Percentiles rank a stretch among this genome's conserved stretches.
Evolutionary conservation across 2,329 filamentous ascomycete species (phyloP).

Genomic region (Xylariaceae sp.): DNA sequence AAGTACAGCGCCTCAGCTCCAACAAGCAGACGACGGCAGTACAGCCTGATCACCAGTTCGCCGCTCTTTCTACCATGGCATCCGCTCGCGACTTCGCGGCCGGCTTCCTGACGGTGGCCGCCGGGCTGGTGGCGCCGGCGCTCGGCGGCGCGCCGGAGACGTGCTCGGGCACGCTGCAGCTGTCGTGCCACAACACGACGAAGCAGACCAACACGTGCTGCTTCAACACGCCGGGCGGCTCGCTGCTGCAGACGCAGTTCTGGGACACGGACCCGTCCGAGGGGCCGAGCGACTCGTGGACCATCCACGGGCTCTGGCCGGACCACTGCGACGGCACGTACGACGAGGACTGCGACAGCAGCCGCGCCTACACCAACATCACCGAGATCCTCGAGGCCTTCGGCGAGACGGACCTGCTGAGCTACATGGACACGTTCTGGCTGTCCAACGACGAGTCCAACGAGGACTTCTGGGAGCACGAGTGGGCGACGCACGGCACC

Average conservation of each 20-base stretch:
- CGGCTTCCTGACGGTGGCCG: background rate
- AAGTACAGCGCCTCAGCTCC: too few species aligned
- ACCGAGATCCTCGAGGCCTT: conserved; percentile 45
- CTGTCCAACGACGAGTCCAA: conserved; percentile 59
- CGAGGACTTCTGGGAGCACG: conserved; percentile 63
- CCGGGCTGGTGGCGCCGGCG: background rate
- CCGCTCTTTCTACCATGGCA: background rate
- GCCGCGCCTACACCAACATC: conserved; percentile 58
- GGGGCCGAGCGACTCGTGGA: conserved; percentile 52
- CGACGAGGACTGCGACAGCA: conserved; percentile 56
- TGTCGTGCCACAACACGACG: conserved; percentile 17
- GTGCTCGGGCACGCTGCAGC: conserved; percentile 9
- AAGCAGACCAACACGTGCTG: conserved; percentile 54
- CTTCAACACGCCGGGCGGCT: conserved; percentile 60
- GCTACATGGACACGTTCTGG: conserved; percentile 66
- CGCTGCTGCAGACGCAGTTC: conserved; percentile 55
- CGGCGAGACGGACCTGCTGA: conserved; percentile 43
- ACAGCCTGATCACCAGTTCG: too few species aligned
- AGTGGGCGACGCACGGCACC: conserved; percentile 69
- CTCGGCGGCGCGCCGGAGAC: background rate
- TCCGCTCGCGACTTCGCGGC: background rate
- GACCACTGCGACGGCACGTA: conserved; percentile 37
- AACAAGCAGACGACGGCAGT: too few species aligned
- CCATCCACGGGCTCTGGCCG: conserved; percentile 53
- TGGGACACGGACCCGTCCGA: conserved; percentile 60